phyloP scores from a whole-genome alignment of 805 yeast genomes.

The Saturnispora bothae region DNA sequence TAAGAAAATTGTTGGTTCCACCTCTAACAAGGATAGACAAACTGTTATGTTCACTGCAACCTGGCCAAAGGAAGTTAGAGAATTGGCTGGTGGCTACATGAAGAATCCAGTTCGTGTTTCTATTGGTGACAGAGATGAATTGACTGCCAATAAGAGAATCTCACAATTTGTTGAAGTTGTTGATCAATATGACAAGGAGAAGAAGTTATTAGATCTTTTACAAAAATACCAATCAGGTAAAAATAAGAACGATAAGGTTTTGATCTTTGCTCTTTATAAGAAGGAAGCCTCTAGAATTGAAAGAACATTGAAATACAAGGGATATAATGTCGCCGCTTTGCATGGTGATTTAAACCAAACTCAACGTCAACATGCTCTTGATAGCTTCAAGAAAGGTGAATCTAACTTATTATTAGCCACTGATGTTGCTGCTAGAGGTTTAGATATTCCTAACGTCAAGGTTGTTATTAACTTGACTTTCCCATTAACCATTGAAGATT shows the following conservation, averaged over 20 bases:
- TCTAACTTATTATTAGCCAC: slow-evolving; percentile 80
- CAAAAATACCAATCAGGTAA: slow-evolving; percentile 62
- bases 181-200: slow-evolving; percentile 73
- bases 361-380: slow-evolving; percentile 83
- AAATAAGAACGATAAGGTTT: slow-evolving; percentile 63
- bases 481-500: slow-evolving; percentile 89
- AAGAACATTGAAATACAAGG: slow-evolving; percentile 56
- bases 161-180: slow-evolving; percentile 89
- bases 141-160: slow-evolving; percentile 89
- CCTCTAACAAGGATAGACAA: slow-evolving; percentile 53
- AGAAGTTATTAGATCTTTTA: slow-evolving; percentile 58
- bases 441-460: slow-evolving; percentile 95
- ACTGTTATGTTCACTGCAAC: slow-evolving; percentile 99
- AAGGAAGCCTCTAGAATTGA: slow-evolving; percentile 94
- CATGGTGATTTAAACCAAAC: slow-evolving; percentile 93
- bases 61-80: slow-evolving; percentile 98
- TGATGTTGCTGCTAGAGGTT: slow-evolving; percentile 96
- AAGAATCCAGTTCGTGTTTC: slow-evolving; percentile 76
- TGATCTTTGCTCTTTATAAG: slow-evolving; percentile 90
- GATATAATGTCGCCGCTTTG: slow-evolving; percentile 79
- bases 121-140: slow-evolving; percentile 90
- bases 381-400: slow-evolving; percentile 72
- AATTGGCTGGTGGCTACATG: slow-evolving; percentile 80
- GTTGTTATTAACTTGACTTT: slow-evolving; percentile 92
- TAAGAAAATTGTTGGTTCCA: slow-evolving; percentile 57